Base-by-base conservation (phyloP, 768 basidiomycete species). In the Boletus rufocinnamomeus region DNA sequence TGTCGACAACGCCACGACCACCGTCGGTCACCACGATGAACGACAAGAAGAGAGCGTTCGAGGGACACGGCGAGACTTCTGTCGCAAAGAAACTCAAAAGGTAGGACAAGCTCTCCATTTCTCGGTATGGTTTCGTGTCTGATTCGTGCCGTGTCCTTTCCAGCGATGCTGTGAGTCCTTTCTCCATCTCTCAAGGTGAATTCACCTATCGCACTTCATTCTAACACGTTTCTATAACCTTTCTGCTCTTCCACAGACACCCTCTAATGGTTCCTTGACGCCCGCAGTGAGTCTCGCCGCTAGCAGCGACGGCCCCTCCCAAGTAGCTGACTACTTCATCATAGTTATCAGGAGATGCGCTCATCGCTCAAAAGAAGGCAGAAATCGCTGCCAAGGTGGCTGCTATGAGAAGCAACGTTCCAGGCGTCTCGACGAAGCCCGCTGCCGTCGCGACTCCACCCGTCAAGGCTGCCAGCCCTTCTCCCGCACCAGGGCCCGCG, bases 361-460 rank as follows among this genome's bases (percentile, higher is more conserved):
- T 91, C 65, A 92, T 93, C 54, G 87, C 88, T 23, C 88, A 89
- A 74, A 91, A 91, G 74, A 82, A 87, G 40, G 90, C 91, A 7
- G 89, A 93, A 72, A 87, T 95, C 60, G 81, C 88, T 13, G 93
- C 93, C 17, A 94, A 93, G 71, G 79, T 91, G 25, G 93, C 93
- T 3, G 85, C 86, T 2, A 87, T 92, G 82, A 84, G 81, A 70
- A 79, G 72, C 46, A 72, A 72, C 23, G 71, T 75, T 2, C 58
- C 78, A 34, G 72, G 74, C 4, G 47, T 63, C 0, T 52, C 70
- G 3, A 61, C 71, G 7, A 72, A 75, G 38, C 69, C 77, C 0
- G 47, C 71, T 6, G 47, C 71, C 8, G 51, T 53, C 2, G 27
- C 69, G 4, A 65, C 69, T 0, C 73, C 72, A 17, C 63, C 63